phyloP scores from a whole-genome alignment of 140 eudicot genomes.

The Cichorium intybus region DNA sequence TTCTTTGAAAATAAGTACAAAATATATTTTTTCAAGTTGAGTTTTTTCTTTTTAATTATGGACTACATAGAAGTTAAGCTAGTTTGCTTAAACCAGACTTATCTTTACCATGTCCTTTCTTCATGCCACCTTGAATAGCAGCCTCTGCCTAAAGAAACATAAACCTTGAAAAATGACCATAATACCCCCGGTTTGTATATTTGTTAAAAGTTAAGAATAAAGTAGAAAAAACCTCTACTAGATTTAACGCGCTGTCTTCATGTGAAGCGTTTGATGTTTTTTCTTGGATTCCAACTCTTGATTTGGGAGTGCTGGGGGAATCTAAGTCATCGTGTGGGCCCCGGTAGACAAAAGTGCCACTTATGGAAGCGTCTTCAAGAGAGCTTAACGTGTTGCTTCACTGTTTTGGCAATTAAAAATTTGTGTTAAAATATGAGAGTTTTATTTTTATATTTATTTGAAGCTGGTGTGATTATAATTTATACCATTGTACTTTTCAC shows the following conservation, averaged over 20 bases:
- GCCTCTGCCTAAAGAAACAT: constrained; percentile 67
- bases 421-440: no score
- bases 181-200: no score
- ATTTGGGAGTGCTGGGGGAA: constrained; percentile 82
- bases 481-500: constrained; percentile 66
- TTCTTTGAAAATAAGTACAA: no score
- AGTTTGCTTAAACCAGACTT: constrained; percentile 50
- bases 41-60: no score
- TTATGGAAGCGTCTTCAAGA: constrained; percentile 64
- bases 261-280: constrained; percentile 66
- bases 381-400: constrained; percentile 68
- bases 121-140: constrained; percentile 73
- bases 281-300: constrained; percentile 83
- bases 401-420: constrained; percentile 37
- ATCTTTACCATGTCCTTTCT: constrained; percentile 63
- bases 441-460: no score
- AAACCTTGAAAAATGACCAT: no score
- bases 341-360: constrained; percentile 90
- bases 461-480: no score
- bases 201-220: neutral
- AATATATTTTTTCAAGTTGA: no score
- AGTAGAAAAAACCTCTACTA: constrained; percentile 75
- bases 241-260: constrained; percentile 85
- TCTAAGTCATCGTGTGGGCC: constrained; percentile 81
- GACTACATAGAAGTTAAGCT: no score